These are phyloP conservation scores for Saccharum spontaneum DNA, from an alignment of 176 grass and related monocot genomes.

Conservation along the genomic window DNA sequence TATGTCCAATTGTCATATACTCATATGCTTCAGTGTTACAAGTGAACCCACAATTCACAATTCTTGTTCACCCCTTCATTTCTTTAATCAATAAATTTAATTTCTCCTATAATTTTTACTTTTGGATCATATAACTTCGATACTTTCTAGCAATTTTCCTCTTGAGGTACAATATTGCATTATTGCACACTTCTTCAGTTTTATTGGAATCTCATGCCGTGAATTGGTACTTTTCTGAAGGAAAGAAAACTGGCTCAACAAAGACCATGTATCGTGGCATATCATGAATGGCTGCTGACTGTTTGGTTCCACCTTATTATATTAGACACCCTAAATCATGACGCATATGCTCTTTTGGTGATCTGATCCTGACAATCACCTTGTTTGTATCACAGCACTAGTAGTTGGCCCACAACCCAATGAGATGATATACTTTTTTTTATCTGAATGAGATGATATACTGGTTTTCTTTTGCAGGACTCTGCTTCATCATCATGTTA, in stretches of 20 bases:
- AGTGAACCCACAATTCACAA: no score
- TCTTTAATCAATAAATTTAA: no score
- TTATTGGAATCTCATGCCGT: not conserved
- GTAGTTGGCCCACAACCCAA: not conserved
- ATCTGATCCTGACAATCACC: not conserved
- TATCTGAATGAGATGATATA: not conserved
- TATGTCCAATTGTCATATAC: no score
- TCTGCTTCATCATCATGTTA: constrained; percentile 45
- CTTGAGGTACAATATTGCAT: not conserved
- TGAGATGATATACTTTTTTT: not conserved
- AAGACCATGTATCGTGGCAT: not conserved
- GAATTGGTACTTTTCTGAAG: not conserved
- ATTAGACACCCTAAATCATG: not conserved
- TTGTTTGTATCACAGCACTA: not conserved
- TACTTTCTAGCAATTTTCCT: not conserved
- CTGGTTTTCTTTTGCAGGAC: constrained; percentile 30
- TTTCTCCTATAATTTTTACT: no score
- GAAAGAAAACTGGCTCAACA: not conserved
- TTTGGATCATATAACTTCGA: not conserved
- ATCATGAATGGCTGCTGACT: not conserved
- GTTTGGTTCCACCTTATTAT: not conserved
- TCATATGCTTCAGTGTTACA: no score
- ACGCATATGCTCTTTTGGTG: not conserved
- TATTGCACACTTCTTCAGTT: not conserved
- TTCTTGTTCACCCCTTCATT: no score